phyloP scores from a whole-genome alignment of 805 yeast genomes.

The Starmerella stigmatis region DNA sequence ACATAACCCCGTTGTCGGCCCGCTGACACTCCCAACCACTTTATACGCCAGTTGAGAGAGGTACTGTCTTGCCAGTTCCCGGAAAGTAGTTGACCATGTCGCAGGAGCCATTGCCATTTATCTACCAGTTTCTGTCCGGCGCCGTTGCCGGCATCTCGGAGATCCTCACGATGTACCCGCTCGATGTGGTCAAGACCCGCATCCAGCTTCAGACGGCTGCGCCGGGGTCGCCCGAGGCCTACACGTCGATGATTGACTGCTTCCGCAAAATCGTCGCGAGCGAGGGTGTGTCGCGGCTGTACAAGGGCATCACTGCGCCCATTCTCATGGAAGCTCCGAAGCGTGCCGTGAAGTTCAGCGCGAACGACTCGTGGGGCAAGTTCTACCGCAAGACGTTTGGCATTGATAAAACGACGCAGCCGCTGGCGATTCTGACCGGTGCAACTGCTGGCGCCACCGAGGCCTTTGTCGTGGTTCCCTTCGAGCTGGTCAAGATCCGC shows the following conservation, averaged over 20 bases:
- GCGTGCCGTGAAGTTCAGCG: conserved; percentile 97
- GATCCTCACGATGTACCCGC: conserved; percentile 87
- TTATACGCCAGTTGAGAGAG: too few species aligned
- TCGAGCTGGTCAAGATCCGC: conserved; percentile 89
- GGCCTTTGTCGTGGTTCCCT: conserved; percentile 93
- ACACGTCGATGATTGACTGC: conserved; percentile 77
- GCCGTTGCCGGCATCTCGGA: conserved; percentile 97
- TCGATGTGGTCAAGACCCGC: conserved; percentile 94
- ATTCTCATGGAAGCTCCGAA: conserved; percentile 98
- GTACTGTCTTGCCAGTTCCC: too few species aligned
- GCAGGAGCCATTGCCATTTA: conserved; percentile 50
- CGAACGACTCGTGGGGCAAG: conserved; percentile 93
- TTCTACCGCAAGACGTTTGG: conserved; percentile 66
- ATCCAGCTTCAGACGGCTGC: conserved; percentile 68
- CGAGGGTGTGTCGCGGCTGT: conserved; percentile 76
- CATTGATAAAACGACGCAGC: conserved; percentile 59
- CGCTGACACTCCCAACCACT: background rate
- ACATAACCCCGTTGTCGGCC: too few species aligned
- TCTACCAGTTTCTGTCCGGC: conserved; percentile 84
- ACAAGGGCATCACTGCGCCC: conserved; percentile 93
- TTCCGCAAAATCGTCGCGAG: conserved; percentile 67
- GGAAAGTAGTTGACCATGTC: background rate
- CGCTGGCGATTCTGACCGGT: conserved; percentile 82
- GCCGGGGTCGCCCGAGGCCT: conserved; percentile 40
- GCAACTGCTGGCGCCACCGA: conserved; percentile 98